Conservation (phyloP, 2,329 filamentous ascomycete species). For the Meredithiella fracta region DNA sequence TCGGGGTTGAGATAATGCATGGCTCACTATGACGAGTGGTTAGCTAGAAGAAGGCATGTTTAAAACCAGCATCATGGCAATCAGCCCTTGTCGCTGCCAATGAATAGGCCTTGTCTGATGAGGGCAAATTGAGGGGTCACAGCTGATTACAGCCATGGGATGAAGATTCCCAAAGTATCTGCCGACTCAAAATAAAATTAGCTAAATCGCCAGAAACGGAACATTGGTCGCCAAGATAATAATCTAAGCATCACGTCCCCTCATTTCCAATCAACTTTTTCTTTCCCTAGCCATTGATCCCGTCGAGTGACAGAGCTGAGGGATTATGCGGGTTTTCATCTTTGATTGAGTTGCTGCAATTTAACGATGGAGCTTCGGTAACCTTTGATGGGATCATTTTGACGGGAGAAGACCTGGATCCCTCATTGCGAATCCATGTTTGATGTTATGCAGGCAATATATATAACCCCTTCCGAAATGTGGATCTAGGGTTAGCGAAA, state of each 20-base stretch:
- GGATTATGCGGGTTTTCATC: not conserved
- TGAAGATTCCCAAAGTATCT: no score
- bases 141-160: no score
- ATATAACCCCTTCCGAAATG: not conserved
- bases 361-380: not conserved
- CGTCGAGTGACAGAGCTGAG: not conserved
- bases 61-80: no score
- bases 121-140: no score
- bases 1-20: not conserved
- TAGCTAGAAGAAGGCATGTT: not conserved
- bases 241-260: no score
- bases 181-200: no score
- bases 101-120: no score
- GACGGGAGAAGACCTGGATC: not conserved
- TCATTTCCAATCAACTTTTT: no score
- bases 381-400: not conserved
- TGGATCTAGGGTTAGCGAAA: not conserved
- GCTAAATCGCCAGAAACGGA: no score
- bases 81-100: no score
- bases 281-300: no score
- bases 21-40: not conserved
- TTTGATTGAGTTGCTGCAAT: not conserved
- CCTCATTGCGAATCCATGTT: not conserved
- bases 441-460: constrained; percentile 7
- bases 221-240: no score